phyloP scores from a whole-genome alignment of 1,139 yeast genomes.

The Magnusiomyces magnusii region DNA sequence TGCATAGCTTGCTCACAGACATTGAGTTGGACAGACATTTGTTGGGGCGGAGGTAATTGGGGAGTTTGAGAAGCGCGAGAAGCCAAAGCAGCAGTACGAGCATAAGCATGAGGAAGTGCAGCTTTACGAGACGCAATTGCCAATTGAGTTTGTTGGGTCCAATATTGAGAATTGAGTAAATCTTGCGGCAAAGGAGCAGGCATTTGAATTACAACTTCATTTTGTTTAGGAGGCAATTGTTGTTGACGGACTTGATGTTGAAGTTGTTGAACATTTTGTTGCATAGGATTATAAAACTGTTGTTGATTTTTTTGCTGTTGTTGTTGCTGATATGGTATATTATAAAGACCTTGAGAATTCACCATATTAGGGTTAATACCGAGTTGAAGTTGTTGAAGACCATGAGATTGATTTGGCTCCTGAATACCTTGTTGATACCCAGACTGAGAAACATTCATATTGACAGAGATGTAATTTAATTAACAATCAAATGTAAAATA shows the following conservation, averaged over 20 bases:
- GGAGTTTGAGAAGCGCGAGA: slow-evolving; percentile 35
- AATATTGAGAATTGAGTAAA: slow-evolving; percentile 47
- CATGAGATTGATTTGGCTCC: not conserved
- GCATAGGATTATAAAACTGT: too few species aligned
- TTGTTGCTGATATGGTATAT: slow-evolving; percentile 4
- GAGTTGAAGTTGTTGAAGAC: not conserved
- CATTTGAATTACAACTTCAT: slow-evolving; percentile 11
- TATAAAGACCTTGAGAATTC: not conserved
- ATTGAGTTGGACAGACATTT: slow-evolving; percentile 23
- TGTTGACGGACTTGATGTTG: slow-evolving; percentile 25
- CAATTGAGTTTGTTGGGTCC: slow-evolving; percentile 86
- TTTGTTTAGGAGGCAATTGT: slow-evolving; percentile 23
- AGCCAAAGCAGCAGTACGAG: slow-evolving; percentile 83
- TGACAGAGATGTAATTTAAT: not conserved
- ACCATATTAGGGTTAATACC: not conserved
- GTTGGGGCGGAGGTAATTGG: slow-evolving; percentile 20
- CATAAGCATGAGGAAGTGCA: slow-evolving; percentile 74
- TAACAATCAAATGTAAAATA: not conserved
- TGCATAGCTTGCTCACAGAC: slow-evolving; percentile 34
- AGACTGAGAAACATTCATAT: slow-evolving; percentile 1
- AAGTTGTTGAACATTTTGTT: slow-evolving; percentile 25
- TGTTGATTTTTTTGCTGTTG: slow-evolving; percentile 2
- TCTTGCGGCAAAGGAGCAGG: slow-evolving; percentile 17
- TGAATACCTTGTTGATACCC: not conserved
- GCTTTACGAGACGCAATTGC: slow-evolving; percentile 72